These are phyloP conservation scores for Entoloma clypeatum DNA, from an alignment of 1,284 basidiomycete species.

Conservation along the genomic window DNA sequence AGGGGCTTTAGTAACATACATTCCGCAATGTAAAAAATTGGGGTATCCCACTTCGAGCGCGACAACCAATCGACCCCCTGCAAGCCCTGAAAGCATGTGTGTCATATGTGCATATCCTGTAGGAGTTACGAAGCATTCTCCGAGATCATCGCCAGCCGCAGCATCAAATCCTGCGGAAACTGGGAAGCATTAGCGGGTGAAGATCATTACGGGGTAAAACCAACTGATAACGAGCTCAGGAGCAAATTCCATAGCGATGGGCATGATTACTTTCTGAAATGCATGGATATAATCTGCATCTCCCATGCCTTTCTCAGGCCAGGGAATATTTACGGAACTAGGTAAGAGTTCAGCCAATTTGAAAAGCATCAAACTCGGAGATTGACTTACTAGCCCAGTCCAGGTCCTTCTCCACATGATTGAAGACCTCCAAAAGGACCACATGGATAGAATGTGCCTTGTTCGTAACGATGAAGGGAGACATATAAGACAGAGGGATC, in stretches of 20 bases:
- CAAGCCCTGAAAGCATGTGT: conserved; percentile 89
- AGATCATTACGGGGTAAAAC: conserved; percentile 23
- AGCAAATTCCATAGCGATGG: conserved; percentile 93
- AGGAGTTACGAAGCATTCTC: conserved; percentile 87
- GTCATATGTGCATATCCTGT: conserved; percentile 99
- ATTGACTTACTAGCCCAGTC: conserved; percentile 73
- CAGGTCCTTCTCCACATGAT: conserved; percentile 80
- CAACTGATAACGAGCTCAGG: conserved; percentile 95
- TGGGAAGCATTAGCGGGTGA: conserved; percentile 28
- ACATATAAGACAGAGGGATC: conserved; percentile 93
- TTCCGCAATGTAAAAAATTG: neutral
- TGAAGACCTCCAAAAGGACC: conserved; percentile 85
- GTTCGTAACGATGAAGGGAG: conserved; percentile 93
- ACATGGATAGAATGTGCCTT: conserved; percentile 89
- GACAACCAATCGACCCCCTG: conserved; percentile 86
- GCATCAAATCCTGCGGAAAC: conserved; percentile 99
- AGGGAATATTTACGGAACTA: conserved; percentile 94
- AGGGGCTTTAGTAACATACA: neutral
- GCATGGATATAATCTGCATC: conserved; percentile 97
- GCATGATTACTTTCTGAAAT: conserved; percentile 95
- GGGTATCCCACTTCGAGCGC: conserved; percentile 75
- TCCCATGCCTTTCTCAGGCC: conserved; percentile 85
- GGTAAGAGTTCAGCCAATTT: conserved; percentile 16
- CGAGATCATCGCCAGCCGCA: conserved; percentile 88
- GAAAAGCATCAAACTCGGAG: conserved; percentile 19